These are phyloP conservation scores for Pleurotus sapidus DNA, from an alignment of 768 basidiomycete species.

Conservation along the genomic window DNA sequence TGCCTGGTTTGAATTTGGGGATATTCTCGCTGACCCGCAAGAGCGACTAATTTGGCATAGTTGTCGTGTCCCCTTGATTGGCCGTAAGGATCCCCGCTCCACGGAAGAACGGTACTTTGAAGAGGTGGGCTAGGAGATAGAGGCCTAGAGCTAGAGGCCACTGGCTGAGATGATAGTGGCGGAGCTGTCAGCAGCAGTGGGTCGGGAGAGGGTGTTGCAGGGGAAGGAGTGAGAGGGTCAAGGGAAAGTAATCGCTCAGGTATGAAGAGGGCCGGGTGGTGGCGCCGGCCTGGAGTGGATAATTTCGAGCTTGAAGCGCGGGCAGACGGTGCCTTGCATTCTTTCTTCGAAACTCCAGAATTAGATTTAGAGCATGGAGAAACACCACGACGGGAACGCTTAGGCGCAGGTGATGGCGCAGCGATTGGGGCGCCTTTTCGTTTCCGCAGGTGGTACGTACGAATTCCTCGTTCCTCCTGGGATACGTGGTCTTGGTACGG, in stretches of 20 bases:
- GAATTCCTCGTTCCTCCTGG: background rate
- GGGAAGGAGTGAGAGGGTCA: slow-evolving; percentile 2
- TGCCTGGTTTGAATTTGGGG: background rate
- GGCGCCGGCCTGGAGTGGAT: background rate
- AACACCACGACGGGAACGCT: background rate
- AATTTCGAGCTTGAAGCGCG: background rate
- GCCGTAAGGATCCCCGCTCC: background rate
- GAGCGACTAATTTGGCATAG: background rate
- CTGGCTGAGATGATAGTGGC: background rate
- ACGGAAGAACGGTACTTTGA: background rate
- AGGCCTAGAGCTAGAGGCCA: background rate
- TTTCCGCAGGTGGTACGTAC: background rate
- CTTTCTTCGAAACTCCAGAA: background rate
- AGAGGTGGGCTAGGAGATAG: background rate
- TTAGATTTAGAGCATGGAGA: background rate
- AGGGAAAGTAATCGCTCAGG: background rate
- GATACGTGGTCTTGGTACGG: background rate
- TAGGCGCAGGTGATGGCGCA: background rate
- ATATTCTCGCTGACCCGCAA: background rate
- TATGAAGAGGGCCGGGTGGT: background rate
- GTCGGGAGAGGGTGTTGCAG: slow-evolving; percentile 2
- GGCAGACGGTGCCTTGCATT: background rate
- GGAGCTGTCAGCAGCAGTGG: background rate
- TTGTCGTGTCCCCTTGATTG: slow-evolving; percentile 1
- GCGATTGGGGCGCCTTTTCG: background rate